Percentiles rank a stretch among this genome's conserved stretches.
phyloP scores from a whole-genome alignment of 768 basidiomycete genomes.

The Naganishia onofrii region DNA sequence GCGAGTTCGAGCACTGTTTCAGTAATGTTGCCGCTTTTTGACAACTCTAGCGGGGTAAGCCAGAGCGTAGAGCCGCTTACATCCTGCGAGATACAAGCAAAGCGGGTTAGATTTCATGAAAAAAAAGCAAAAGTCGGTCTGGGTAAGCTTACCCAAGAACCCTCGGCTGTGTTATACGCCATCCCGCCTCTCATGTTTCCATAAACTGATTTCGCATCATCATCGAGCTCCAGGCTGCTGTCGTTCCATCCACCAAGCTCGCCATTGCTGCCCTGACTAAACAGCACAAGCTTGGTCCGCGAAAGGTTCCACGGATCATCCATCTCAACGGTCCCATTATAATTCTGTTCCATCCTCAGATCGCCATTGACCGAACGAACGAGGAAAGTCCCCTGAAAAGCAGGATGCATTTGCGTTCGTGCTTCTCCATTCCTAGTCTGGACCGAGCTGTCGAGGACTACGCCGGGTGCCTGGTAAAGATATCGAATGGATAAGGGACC shows the following conservation, averaged over 20 bases:
- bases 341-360: slow-evolving; percentile 25
- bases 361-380: slow-evolving; percentile 35
- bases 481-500: slow-evolving; percentile 42
- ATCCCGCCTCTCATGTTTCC: slow-evolving; percentile 20
- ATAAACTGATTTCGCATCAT: slow-evolving; percentile 6
- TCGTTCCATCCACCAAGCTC: slow-evolving; percentile 19
- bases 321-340: slow-evolving; percentile 6
- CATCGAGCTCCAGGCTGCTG: slow-evolving; percentile 8
- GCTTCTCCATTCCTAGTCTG: slow-evolving; percentile 41
- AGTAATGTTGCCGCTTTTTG: slow-evolving; percentile 25
- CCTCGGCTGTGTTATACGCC: slow-evolving; percentile 13
- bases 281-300: slow-evolving; percentile 33
- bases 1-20: slow-evolving; percentile 13
- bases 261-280: slow-evolving; percentile 19
- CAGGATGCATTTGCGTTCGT: slow-evolving; percentile 39
- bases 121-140: not conserved
- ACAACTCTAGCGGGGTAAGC: slow-evolving; percentile 19
- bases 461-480: slow-evolving; percentile 39
- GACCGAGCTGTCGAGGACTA: slow-evolving; percentile 36
- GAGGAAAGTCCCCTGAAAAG: slow-evolving; percentile 46
- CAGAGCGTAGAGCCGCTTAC: slow-evolving; percentile 27
- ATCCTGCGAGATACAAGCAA: slow-evolving; percentile 11
- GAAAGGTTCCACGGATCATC: slow-evolving; percentile 37
- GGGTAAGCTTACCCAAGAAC: slow-evolving; percentile 8
- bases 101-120: not conserved